Conservation (phyloP, 805 yeast species). For the Cyberlindnera veronae region DNA sequence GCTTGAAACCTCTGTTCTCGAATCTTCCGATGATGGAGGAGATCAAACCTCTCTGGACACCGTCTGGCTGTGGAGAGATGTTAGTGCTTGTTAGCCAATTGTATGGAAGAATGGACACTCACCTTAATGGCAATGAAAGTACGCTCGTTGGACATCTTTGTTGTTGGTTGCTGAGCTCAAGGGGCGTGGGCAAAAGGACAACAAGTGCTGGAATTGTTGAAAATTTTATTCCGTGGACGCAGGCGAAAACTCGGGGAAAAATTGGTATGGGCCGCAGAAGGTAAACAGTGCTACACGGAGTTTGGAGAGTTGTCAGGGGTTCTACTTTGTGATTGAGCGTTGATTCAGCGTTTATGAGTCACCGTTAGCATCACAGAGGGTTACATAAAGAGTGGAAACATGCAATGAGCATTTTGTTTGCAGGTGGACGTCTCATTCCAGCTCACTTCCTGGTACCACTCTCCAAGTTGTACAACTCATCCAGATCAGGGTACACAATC, state of each 20-base stretch:
- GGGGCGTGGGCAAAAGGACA: not conserved
- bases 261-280: conserved; percentile 1
- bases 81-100: not conserved
- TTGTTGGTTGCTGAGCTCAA: not conserved
- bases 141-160: conserved; percentile 56
- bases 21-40: conserved; percentile 87
- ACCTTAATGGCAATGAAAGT: conserved; percentile 81
- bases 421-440: too few species aligned
- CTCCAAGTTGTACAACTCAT: too few species aligned
- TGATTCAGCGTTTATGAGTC: too few species aligned
- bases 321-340: too few species aligned
- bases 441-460: too few species aligned
- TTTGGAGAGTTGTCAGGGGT: too few species aligned
- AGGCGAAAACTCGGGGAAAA: not conserved
- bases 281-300: too few species aligned
- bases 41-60: conserved; percentile 98
- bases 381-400: too few species aligned
- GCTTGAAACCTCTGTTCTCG: conserved; percentile 96
- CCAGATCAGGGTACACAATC: conserved; percentile 51
- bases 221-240: too few species aligned
- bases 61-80: conserved; percentile 69
- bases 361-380: too few species aligned
- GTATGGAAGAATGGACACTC: not conserved
- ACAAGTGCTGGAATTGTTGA: conserved; percentile 3
- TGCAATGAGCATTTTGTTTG: too few species aligned